A percentile compares a stretch with the other conserved stretches of the same genome.
These are phyloP conservation scores for Boletellus ananas DNA, from an alignment of 768 basidiomycete genomes.

Conservation along the genomic window DNA sequence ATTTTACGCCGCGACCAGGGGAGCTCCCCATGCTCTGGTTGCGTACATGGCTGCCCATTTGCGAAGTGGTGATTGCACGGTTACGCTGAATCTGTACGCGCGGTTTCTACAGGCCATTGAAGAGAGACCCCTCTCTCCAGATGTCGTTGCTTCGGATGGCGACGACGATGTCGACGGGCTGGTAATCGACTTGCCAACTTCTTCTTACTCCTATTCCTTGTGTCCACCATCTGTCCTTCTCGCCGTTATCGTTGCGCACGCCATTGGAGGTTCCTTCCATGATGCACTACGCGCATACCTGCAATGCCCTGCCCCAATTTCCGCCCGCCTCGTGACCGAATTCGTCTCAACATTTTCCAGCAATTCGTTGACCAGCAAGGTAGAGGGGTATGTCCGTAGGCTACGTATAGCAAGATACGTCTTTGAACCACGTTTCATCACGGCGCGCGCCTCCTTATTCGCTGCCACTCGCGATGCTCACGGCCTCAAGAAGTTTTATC, in stretches of 20 bases:
- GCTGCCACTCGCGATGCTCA: slow-evolving; percentile 31
- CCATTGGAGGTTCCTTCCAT: slow-evolving; percentile 55
- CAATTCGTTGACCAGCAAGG: slow-evolving; percentile 37
- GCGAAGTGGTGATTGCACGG: slow-evolving; percentile 35
- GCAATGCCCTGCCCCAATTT: slow-evolving; percentile 36
- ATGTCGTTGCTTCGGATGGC: slow-evolving; percentile 8
- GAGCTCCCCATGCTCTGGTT: slow-evolving; percentile 45
- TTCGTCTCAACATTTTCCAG: slow-evolving; percentile 41
- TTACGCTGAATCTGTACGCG: slow-evolving; percentile 44
- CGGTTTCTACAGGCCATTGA: slow-evolving; percentile 30
- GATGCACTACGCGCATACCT: slow-evolving; percentile 47
- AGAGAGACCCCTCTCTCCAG: slow-evolving; percentile 18
- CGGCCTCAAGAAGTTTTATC: slow-evolving; percentile 47
- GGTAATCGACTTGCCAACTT: slow-evolving; percentile 19
- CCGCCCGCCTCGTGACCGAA: slow-evolving; percentile 30
- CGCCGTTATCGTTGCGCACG: slow-evolving; percentile 56
- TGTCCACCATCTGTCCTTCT: slow-evolving; percentile 42
- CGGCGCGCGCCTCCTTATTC: slow-evolving; percentile 48
- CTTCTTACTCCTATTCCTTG: slow-evolving; percentile 8
- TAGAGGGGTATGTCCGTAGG: slow-evolving; percentile 43
- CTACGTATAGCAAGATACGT: slow-evolving; percentile 52
- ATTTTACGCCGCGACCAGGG: slow-evolving; percentile 42
- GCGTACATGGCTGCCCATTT: slow-evolving; percentile 49
- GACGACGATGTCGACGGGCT: slow-evolving; percentile 25
- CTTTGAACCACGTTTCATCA: slow-evolving; percentile 45